phyloP scores from a whole-genome alignment of 768 basidiomycete genomes.

The Galerina sulciceps region DNA sequence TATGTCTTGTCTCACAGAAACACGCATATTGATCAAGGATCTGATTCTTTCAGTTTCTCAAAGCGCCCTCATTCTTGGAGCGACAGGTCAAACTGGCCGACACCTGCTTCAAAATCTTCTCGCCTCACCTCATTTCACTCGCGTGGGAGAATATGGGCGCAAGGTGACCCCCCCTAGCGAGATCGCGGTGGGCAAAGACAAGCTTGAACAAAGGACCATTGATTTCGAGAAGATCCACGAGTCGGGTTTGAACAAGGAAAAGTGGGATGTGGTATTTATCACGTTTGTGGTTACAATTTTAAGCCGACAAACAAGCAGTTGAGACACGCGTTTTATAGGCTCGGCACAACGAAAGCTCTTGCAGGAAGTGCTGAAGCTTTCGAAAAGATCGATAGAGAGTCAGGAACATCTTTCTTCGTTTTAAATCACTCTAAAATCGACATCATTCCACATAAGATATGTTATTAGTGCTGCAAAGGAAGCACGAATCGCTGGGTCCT shows the following conservation, averaged over 20 bases:
- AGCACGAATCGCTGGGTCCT: slow-evolving; percentile 53
- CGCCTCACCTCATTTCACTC: slow-evolving; percentile 53
- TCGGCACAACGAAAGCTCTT: slow-evolving; percentile 67
- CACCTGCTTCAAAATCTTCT: slow-evolving; percentile 67
- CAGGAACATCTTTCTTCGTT: slow-evolving; percentile 24
- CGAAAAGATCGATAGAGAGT: slow-evolving; percentile 81
- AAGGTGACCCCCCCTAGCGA: slow-evolving; percentile 51
- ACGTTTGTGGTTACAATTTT: slow-evolving; percentile 42
- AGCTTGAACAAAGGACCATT: slow-evolving; percentile 69
- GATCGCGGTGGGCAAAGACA: slow-evolving; percentile 48
- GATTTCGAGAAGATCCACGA: slow-evolving; percentile 70
- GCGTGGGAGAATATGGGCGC: slow-evolving; percentile 74
- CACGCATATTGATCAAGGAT: not conserved
- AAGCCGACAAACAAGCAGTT: not conserved
- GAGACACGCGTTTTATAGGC: slow-evolving; percentile 19
- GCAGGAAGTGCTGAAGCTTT: slow-evolving; percentile 72
- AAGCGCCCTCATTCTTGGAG: slow-evolving; percentile 75
- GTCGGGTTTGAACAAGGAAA: slow-evolving; percentile 52
- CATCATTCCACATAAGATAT: slow-evolving; percentile 50
- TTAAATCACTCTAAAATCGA: slow-evolving; percentile 21
- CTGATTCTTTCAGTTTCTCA: slow-evolving; percentile 22
- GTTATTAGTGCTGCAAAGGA: slow-evolving; percentile 73
- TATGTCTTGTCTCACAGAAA: not conserved
- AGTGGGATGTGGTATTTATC: slow-evolving; percentile 80
- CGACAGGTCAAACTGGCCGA: slow-evolving; percentile 73